Evolutionary conservation across 345 rosid species (phyloP), one percentile per base, ranked within the genome.

Genomic region (Garcia nutans): DNA sequence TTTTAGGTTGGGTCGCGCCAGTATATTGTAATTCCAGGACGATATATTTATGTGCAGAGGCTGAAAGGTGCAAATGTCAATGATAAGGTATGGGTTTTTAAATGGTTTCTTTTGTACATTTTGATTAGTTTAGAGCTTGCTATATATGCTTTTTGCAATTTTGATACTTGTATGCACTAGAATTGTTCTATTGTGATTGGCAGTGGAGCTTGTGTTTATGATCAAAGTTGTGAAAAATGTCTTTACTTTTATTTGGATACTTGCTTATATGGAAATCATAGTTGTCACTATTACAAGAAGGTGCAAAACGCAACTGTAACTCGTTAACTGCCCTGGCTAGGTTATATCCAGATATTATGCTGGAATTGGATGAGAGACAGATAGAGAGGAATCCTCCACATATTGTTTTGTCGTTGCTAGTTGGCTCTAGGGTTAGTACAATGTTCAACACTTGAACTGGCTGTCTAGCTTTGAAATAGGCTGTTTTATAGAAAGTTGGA

Each of bases 1-100:
- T n/a, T 59, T 67, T 78, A 96, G 99, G 75, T 96, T 82, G 99
- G 98, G 64, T 80, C 84, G 33, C 92, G 93, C 70, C 98, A 94
- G 69, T 94, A 91, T 84, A 92, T 94, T 66, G 99, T 96, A 19
- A 86, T 96, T 70, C 99, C 99, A 6, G 99, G 98, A 52, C 83
- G 99, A 56, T 91, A 74, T 83, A 77, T 93, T 63, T 83, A 87
- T 76, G 87, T 91, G 33, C 93, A 89, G 84, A 88, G 99, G 84
- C 89, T 96, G 24, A 96, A 96, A 89, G 99, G 85, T 80, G 98
- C 98, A 31, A 89, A 82, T 85, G 89, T 85, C 54, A 74, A 91
- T 83, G 98, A 94, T 78, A 89, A 92, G 97, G 98, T 89, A 76
- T 72, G 70, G 2, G 15, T 45, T 1, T 64, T 73, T 6, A 15